These are phyloP conservation scores for Colletotrichum sp. DNA, from an alignment of 2,329 filamentous ascomycete species.

Conservation along the genomic window DNA sequence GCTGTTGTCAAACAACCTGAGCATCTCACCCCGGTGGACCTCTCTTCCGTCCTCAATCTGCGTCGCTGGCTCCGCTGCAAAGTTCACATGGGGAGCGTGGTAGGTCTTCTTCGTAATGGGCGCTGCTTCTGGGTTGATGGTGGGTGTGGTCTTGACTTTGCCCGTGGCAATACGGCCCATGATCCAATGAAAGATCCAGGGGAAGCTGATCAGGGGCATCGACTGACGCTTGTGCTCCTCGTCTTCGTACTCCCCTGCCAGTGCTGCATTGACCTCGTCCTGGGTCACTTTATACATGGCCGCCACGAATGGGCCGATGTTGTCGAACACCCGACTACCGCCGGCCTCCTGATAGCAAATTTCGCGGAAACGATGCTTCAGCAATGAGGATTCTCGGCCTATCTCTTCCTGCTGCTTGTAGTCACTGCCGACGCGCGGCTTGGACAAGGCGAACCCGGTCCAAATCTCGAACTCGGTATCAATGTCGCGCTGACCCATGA, in stretches of 20 bases:
- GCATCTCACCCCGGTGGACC: conserved; percentile 21
- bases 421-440: conserved; percentile 73
- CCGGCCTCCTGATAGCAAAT: conserved; percentile 71
- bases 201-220: conserved; percentile 90
- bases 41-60: conserved; percentile 21
- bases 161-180: conserved; percentile 70
- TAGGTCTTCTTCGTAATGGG: not conserved
- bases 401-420: conserved; percentile 91
- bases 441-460: conserved; percentile 82
- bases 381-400: conserved; percentile 65
- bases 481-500: conserved; percentile 87
- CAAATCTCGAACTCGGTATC: conserved; percentile 90
- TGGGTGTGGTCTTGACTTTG: conserved; percentile 1
- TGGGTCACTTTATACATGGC: conserved; percentile 89
- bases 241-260: conserved; percentile 46
- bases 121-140: conserved; percentile 1
- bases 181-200: conserved; percentile 84
- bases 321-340: conserved; percentile 56
- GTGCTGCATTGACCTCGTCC: conserved; percentile 67
- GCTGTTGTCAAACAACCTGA: conserved; percentile 13
- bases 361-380: conserved; percentile 74
- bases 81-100: not conserved
- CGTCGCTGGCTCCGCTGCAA: not conserved
- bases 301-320: conserved; percentile 77
- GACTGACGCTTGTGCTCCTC: conserved; percentile 36